Evolutionary conservation across 495 filamentous ascomycete species (phyloP), one percentile per base, ranked within the genome.

Genomic region (Penicillium subrubescens): DNA sequence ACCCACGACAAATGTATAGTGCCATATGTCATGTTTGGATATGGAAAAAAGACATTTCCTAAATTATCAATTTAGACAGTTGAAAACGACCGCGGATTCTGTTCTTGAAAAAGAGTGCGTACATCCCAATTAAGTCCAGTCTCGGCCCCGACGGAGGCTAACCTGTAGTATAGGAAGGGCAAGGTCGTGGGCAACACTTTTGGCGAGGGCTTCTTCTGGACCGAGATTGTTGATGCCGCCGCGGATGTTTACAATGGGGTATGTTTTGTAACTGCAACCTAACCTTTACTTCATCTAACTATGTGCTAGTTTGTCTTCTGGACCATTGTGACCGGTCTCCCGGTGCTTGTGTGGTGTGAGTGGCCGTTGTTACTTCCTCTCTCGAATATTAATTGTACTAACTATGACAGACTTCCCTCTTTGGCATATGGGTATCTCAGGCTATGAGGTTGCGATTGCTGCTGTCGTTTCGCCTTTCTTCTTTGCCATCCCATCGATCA

Each of bases 381-480:
- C 15, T 76, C 54, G 7, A 2, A 34, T 41, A 4, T 10, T 12
- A 34, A 14, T 23, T 61, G 41, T 37, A 60, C 73, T 73, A 46
- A 79, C 70, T 31, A 61, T 57, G 2, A 50, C 64, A 93, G 91
- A 96, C 73, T 99, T 99, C 72, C 95, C 95, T 17, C 86, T 99
- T n/a, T 99, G 96, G 96, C 88, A 97, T 75, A 98, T 99, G 96
- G 96, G 96, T 61, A 93, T 99, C 63, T 99, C 96, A 8, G 96
- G 96, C 60, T 97, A 96, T 67, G 96, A 99, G 78, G 89, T 89
- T 29, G 82, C 94, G 64, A 87, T 99, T 74, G 87, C 97, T 84
- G 84, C 84, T 64, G 93, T 90, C n/a, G 71, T 92, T 56, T 90
- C 93, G 6, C 95, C 96, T 0, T 80, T 93, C 25, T 75, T 97